Conservation (phyloP, 176 grass and related monocot species). For the Eragrostis nindensis region DNA sequence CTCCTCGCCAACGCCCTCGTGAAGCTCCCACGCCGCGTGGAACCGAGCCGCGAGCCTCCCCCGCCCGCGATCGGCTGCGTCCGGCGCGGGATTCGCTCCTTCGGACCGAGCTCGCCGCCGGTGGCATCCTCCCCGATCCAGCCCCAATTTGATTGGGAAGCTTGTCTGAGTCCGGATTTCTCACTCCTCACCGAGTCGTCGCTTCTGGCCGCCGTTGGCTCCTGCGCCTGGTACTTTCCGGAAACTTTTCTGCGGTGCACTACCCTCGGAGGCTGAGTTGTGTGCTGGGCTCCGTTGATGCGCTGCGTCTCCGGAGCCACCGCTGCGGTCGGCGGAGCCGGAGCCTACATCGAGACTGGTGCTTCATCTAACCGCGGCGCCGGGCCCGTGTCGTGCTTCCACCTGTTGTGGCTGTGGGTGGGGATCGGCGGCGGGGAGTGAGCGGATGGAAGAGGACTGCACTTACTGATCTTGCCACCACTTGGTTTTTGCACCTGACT, state of each 20-base stretch:
- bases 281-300: conserved; percentile 32
- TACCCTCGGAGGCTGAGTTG: not conserved
- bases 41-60: too few species aligned
- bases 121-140: not conserved
- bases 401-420: conserved; percentile 52
- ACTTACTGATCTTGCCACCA: conserved; percentile 22
- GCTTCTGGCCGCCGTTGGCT: not conserved
- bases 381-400: not conserved
- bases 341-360: not conserved
- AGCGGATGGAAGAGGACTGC: conserved; percentile 52
- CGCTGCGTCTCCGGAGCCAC: conserved; percentile 30
- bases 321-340: not conserved
- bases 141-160: not conserved
- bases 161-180: not conserved
- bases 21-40: too few species aligned
- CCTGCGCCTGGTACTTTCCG: not conserved
- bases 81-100: conserved; percentile 4
- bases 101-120: not conserved
- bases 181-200: not conserved
- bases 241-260: conserved; percentile 23
- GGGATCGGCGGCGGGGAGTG: conserved; percentile 59
- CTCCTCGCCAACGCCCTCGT: too few species aligned
- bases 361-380: conserved; percentile 9
- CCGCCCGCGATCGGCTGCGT: not conserved
- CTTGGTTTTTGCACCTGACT: not conserved